phyloP scores from a whole-genome alignment of 1,284 basidiomycete genomes.

The Heterobasidion irregulare region DNA sequence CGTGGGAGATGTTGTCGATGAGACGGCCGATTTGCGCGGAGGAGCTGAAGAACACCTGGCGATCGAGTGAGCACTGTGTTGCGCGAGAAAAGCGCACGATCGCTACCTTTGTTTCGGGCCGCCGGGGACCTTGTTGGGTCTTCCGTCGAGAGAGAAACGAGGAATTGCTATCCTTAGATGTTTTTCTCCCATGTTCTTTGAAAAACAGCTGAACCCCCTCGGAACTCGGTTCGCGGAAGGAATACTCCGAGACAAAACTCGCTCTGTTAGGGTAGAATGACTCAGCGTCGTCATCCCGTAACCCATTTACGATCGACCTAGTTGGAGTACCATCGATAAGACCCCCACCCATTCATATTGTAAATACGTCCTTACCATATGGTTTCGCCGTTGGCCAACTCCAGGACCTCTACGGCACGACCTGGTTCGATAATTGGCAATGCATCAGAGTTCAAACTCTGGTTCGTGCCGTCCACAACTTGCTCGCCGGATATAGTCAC shows the following conservation, averaged over 20 bases:
- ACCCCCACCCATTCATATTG: constrained; percentile 4
- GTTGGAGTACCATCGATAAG: constrained; percentile 9
- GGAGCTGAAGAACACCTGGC: constrained; percentile 72
- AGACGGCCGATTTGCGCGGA: constrained; percentile 71
- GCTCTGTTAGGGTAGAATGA: constrained; percentile 56
- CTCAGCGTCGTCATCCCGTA: constrained; percentile 70
- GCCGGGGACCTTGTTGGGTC: constrained; percentile 32
- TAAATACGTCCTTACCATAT: constrained; percentile 48
- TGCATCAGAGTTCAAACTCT: constrained; percentile 13
- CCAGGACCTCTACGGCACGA: constrained; percentile 67
- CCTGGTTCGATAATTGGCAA: constrained; percentile 34
- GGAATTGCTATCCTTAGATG: constrained; percentile 56
- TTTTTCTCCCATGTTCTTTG: constrained; percentile 62
- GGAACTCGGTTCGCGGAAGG: constrained; percentile 36
- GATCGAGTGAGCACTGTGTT: not conserved
- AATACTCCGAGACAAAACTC: constrained; percentile 71
- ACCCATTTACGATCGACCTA: constrained; percentile 76
- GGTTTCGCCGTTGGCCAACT: constrained; percentile 75
- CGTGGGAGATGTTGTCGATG: constrained; percentile 71
- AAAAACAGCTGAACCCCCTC: constrained; percentile 61
- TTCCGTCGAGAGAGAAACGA: constrained; percentile 58
- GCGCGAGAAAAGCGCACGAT: not conserved
- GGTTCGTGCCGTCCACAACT: constrained; percentile 15
- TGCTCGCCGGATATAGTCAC: constrained; percentile 8
- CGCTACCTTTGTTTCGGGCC: constrained; percentile 74